Conservation (phyloP, 176 grass and related monocot genomes). For the Oryza meridionalis region DNA sequence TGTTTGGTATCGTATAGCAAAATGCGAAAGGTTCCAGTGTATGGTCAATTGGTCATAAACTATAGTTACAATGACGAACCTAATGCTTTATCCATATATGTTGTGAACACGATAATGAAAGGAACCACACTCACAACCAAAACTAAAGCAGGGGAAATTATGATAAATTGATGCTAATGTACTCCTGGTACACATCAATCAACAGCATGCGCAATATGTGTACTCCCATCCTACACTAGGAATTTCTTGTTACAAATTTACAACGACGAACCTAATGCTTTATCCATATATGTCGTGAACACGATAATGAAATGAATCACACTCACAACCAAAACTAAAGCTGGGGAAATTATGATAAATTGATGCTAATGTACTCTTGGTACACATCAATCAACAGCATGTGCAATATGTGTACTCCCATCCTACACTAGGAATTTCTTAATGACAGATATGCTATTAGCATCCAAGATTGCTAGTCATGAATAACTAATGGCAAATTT, state of each 20-base stretch:
- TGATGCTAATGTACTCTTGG: background rate
- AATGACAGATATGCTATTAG: background rate
- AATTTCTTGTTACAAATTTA: too few species aligned
- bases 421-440: background rate
- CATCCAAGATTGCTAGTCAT: background rate
- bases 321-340: background rate
- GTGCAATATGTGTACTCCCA: background rate
- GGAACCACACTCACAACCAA: background rate
- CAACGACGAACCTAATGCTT: background rate
- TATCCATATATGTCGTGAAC: background rate
- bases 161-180: background rate
- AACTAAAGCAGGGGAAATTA: background rate
- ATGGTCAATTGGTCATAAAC: background rate
- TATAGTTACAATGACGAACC: background rate
- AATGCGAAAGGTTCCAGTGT: background rate
- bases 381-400: background rate
- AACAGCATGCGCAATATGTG: background rate
- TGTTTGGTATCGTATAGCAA: background rate
- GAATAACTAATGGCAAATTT: background rate
- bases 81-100: background rate
- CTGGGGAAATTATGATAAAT: background rate
- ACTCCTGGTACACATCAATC: background rate
- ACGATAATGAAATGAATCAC: constrained; percentile 1
- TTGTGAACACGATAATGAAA: background rate
- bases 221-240: background rate